Evolutionary conservation across 2,329 filamentous ascomycete species (phyloP), one percentile per base, ranked within the genome.

Genomic region (Drechslerella coelobrocha): DNA sequence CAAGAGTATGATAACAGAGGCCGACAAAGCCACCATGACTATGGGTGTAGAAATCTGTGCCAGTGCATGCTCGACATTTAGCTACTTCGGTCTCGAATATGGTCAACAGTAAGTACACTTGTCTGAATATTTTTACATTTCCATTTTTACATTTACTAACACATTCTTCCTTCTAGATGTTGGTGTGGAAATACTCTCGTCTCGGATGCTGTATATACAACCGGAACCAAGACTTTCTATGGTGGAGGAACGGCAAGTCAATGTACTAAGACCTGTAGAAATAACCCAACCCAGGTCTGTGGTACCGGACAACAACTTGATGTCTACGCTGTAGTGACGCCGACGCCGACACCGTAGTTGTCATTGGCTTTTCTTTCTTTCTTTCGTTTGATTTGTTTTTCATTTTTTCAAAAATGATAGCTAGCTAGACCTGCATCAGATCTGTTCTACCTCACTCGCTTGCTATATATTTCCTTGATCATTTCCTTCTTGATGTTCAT

Each of bases 1-100:
- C 3, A 41, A 51, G 26, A 62, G 57, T 19, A 52, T 52, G 10
- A 7, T 69, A n/a, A 57, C 61, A 27, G 57, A 51, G 6, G 57
- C 55, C n/a, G 68, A 65, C 17, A n/a, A n/a, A n/a, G n/a, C n/a
- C n/a, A n/a, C n/a, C n/a, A n/a, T n/a, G n/a, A 39, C 60, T 0
- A 72, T 75, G 73, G 72, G 63, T 1, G 17, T 72, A 17, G 57
- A 73, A 19, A 74, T 72, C 41, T 74, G 73, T n/a, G 65, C 79
- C 12, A 72, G 57, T 0, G 77, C 76, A 73, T 81, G 80, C 68
- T 73, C 75, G 5, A 74, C 74, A 5, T 82, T 77, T 74, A 77
- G 77, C 54, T 81, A 80, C 74, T 81, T 81, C 55, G 80, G 80
- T 14, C 78, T 79, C 10, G 78, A 81, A 73, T 81, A 79, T 72